Evolutionary conservation across 2,329 filamentous ascomycete genomes (phyloP), one percentile per base, ranked within the genome.

Genomic region (Penicillium freii): DNA sequence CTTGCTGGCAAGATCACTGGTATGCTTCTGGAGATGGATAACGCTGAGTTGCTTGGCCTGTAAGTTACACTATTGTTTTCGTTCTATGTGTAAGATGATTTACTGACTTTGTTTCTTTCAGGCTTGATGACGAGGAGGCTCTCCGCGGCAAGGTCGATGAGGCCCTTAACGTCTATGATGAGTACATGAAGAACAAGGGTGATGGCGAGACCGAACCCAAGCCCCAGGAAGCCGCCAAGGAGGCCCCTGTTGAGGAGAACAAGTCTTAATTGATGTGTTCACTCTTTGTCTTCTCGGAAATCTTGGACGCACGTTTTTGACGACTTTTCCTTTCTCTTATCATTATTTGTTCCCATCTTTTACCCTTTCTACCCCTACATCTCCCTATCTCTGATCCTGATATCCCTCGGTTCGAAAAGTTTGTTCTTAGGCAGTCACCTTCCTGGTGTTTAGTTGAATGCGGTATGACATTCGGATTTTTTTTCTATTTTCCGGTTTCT

Each of bases 21-120:
- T 80, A 99, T 99, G 94, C 89, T 99, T 71, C 81, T 99, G 70
- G 94, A 99, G 85, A 99, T 99, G 94, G 94, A 97, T 71, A 97
- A 97, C 80, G 76, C 83, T 57, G 94, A 99, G 82, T 83, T 99
- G 69, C 84, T 99, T 73, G 91, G 90, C 80, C 85, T 99, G 91
- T 96, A 88, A 90, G 92, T 90, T 55, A 51, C 48, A 42, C 39
- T 39, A 34, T 45, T 23, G 5, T 29, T 40, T 34, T 36, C 27
- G 7, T 3, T 8, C 51, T 6, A 25, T 19, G n/a, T 54, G 17
- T 50, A 11, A 36, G 11, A 36, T 54, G 45, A n/a, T 36, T 43
- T 62, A 44, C 62, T 70, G 57, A 68, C 38, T 21, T 54, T 56
- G 48, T 49, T 33, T 57, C 51, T 50, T 34, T 49, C 64, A 96